phyloP scores from a whole-genome alignment of 176 grass and related monocot species.

The Eleusine indica region DNA sequence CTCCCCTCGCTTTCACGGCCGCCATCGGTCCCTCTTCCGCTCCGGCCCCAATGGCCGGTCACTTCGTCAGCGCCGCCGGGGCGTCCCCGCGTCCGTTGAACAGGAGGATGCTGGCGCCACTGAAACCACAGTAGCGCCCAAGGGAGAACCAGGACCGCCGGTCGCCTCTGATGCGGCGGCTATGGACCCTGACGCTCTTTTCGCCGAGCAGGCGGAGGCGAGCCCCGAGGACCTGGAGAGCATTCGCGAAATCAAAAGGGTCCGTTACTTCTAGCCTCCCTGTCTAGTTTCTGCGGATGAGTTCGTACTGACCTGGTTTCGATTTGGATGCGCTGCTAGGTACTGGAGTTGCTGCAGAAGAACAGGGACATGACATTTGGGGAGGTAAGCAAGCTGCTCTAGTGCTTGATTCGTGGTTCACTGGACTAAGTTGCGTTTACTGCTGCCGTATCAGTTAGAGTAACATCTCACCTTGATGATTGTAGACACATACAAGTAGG shows the following conservation, averaged over 20 bases:
- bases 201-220: constrained; percentile 45
- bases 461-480: background rate
- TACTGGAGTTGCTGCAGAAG: constrained; percentile 77
- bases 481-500: background rate
- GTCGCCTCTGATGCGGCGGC: constrained; percentile 31
- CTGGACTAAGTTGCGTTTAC: background rate
- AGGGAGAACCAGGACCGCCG: constrained; percentile 9
- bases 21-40: background rate
- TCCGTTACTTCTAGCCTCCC: constrained; percentile 29
- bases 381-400: constrained; percentile 53
- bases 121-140: constrained; percentile 18
- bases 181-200: constrained; percentile 14
- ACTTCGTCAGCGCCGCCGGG: background rate
- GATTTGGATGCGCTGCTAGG: constrained; percentile 45
- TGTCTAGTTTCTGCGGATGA: constrained; percentile 3
- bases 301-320: constrained; percentile 21
- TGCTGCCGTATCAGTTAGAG: background rate
- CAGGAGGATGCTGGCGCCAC: constrained; percentile 49
- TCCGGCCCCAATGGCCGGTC: background rate
- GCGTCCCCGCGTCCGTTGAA: constrained; percentile 42
- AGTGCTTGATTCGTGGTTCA: background rate
- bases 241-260: constrained; percentile 63
- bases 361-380: constrained; percentile 96
- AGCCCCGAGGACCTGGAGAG: constrained; percentile 68
- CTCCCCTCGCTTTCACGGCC: background rate